A percentile compares a stretch with the other conserved stretches of the same genome.
Evolutionary conservation across 106 monocot species (phyloP).

Genomic region (Posidonia australis): DNA sequence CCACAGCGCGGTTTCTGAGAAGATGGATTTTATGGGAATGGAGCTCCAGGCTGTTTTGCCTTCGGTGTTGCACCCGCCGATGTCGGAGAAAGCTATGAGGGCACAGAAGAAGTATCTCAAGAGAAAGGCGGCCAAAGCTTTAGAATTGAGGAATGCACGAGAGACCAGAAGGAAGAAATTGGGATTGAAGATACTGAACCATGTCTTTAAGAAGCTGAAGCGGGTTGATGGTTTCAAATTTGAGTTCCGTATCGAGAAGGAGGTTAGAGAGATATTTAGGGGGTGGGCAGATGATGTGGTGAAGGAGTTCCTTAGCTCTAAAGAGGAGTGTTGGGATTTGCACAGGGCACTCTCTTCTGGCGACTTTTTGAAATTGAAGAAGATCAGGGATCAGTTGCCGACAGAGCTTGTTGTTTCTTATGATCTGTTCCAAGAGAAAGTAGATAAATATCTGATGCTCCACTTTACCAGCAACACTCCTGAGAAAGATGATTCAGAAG

Average conservation of each 20-base stretch:
- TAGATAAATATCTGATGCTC: conserved; percentile 61
- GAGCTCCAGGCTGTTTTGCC: conserved; percentile 82
- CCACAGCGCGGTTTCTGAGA: conserved; percentile 84
- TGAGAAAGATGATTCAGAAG: background rate
- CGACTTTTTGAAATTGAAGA: conserved; percentile 69
- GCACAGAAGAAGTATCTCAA: conserved; percentile 87
- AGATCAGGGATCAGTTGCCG: conserved; percentile 75
- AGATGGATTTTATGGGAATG: conserved; percentile 82
- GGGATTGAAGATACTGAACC: conserved; percentile 68
- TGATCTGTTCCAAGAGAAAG: conserved; percentile 60
- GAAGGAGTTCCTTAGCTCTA: conserved; percentile 44
- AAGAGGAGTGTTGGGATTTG: conserved; percentile 53
- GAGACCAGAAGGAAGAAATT: conserved; percentile 84
- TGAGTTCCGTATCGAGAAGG: conserved; percentile 47
- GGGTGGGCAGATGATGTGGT: conserved; percentile 62
- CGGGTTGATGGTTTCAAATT: conserved; percentile 35
- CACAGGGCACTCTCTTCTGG: conserved; percentile 59
- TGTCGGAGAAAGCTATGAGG: conserved; percentile 87
- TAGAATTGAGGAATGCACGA: conserved; percentile 88
- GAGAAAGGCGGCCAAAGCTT: conserved; percentile 47
- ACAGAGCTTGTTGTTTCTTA: conserved; percentile 57
- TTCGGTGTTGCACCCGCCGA: conserved; percentile 60
- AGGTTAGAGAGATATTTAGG: conserved; percentile 55
- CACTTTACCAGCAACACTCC: background rate
- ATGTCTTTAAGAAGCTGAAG: conserved; percentile 71